Percentiles rank a stretch among this genome's conserved stretches.
phyloP scores from a whole-genome alignment of 2,329 filamentous ascomycete species.

The Achaetomium macrosporum region DNA sequence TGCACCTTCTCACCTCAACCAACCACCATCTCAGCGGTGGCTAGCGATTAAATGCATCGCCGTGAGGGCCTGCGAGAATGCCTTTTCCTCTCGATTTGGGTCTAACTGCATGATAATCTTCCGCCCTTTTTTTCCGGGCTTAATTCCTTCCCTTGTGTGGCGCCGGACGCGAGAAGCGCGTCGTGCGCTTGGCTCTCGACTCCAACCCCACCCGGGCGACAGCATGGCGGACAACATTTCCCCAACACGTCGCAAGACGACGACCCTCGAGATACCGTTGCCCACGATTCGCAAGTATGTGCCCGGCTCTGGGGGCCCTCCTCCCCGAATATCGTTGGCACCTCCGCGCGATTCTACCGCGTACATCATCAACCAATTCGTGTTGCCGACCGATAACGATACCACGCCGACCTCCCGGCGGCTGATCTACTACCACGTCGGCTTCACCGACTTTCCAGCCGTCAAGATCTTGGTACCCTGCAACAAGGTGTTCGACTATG shows the following conservation, averaged over 20 bases:
- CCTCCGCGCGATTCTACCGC: conserved; percentile 47
- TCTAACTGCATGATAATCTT: not conserved
- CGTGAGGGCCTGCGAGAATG: not conserved
- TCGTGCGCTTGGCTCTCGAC: not conserved
- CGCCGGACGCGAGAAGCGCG: conserved; percentile 2
- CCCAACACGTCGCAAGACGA: conserved; percentile 10
- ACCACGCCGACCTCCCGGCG: conserved; percentile 30
- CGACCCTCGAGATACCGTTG: conserved; percentile 21
- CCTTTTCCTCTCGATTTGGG: not conserved
- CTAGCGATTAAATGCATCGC: not conserved
- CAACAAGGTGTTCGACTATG: conserved; percentile 50
- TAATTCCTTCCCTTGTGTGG: not conserved
- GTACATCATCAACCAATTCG: conserved; percentile 50
- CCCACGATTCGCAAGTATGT: conserved; percentile 17
- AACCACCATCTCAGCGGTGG: not conserved
- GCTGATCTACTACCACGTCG: conserved; percentile 49
- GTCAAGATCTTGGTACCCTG: conserved; percentile 42
- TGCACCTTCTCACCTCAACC: not conserved
- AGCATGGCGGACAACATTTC: conserved; percentile 9
- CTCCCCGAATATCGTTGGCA: conserved; percentile 42
- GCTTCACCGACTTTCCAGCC: conserved; percentile 47
- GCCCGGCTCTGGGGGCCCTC: conserved; percentile 41
- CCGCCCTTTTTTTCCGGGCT: not conserved
- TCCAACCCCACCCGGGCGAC: not conserved
- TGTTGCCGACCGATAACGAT: conserved; percentile 35